Conservation (phyloP, 106 monocot genomes). For the Platanthera guangdongensis region DNA sequence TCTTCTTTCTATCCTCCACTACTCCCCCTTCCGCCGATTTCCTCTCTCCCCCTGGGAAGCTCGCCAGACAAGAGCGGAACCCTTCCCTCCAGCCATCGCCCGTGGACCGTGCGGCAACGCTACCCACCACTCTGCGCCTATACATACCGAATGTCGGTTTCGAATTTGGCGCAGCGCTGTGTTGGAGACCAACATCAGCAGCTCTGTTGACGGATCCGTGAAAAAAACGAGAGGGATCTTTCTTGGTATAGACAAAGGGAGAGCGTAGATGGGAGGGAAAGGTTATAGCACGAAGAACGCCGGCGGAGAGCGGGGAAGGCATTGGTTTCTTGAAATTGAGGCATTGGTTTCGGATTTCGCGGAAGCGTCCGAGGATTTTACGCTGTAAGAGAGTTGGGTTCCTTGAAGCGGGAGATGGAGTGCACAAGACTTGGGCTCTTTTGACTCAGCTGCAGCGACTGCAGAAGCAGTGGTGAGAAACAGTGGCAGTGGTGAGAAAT, state of each 20-base stretch:
- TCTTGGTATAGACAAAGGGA: background rate
- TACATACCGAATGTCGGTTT: background rate
- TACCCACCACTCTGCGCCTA: background rate
- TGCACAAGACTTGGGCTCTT: too few relatives aligned
- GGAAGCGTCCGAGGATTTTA: background rate
- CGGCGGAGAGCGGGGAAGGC: slow-evolving; percentile 1
- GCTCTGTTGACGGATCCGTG: background rate
- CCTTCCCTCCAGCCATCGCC: background rate
- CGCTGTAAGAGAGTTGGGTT: too few relatives aligned
- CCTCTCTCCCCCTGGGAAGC: slow-evolving; percentile 1
- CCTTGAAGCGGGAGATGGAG: too few relatives aligned
- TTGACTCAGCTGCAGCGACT: too few relatives aligned
- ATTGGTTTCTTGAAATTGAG: too few relatives aligned
- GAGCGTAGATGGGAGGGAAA: slow-evolving; percentile 4
- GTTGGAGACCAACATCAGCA: background rate
- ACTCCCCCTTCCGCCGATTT: slow-evolving; percentile 2
- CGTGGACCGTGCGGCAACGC: background rate
- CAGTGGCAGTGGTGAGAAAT: too few relatives aligned
- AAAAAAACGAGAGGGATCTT: background rate
- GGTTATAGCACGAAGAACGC: background rate
- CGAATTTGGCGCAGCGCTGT: background rate
- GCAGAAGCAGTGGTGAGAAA: too few relatives aligned
- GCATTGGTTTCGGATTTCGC: background rate
- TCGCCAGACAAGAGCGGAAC: background rate
- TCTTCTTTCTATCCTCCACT: background rate